Base-by-base conservation (phyloP, 352 stramenopile genomes). In the Pythium utonaiense region DNA sequence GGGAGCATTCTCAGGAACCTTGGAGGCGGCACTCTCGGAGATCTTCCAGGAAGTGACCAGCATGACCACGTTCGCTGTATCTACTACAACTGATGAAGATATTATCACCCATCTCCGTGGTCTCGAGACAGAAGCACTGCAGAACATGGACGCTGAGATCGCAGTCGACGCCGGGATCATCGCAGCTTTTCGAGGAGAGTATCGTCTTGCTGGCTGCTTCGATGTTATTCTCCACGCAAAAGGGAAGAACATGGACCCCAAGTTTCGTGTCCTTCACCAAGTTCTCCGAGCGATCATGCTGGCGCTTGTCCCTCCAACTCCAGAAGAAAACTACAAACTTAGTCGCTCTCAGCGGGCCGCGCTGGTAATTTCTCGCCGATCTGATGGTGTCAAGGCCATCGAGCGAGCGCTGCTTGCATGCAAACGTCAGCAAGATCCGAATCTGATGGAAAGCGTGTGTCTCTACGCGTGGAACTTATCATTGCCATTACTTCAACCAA, bases 401-500 rank as follows among this genome's bases (percentile, higher is more conserved):
- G 88, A 97, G 49, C 70, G 88, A 17, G 78, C 83, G 3, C 69
- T 97, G 13, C 41, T 94, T 45, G 83, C 88, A 0, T 83, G 74
- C 41, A 93, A 95, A 57, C 74, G 89, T 0, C 75, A 95, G 19
- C 69, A 83, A 19, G 76, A 96, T 31, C 57, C 86, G 0, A 77
- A 88, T 22, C 61, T 98, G 19, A 58, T 95, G 10, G 85, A 97
- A 53, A 80, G 73, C 27, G 74, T 91, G 13, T 95, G 88, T 45
- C 64, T 96, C 6, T 80, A 82, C 53, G 71, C 71, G 1, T 97
- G 89, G 89, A 96, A 94, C 50, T 42, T 96, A 21, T 78, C 80
- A 8, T 50, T 94, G 1, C 85, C 88, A 21, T 60, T 97, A 38
- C 59, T 97, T 10, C 79, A 95, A 41, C 77, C 75, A 5, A 71